Evolutionary conservation across 108 stramenopile species (phyloP).

Genomic region (Skeletonema costatum): DNA sequence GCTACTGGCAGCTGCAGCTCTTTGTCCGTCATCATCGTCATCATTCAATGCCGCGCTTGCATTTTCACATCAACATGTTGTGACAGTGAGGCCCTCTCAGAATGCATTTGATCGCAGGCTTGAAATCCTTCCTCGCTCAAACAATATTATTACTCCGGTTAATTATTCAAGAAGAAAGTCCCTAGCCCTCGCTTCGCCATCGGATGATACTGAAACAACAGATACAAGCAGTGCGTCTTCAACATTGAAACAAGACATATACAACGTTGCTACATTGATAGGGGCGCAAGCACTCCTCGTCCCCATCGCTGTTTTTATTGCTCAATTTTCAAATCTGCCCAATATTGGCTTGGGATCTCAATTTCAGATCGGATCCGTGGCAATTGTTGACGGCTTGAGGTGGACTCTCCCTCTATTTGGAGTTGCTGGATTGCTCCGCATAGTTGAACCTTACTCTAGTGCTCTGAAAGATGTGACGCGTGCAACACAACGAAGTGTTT

Average conservation of each 20-base stretch:
- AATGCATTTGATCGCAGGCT: background rate
- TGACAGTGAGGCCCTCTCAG: background rate
- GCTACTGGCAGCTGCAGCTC: background rate
- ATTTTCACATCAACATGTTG: background rate
- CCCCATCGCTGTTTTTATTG: conserved; percentile 45
- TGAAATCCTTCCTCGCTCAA: background rate
- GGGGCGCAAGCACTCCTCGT: conserved; percentile 73
- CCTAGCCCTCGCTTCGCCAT: background rate
- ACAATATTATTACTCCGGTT: background rate
- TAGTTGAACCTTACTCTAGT: conserved; percentile 64
- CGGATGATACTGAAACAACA: background rate
- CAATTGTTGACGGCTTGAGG: conserved; percentile 48
- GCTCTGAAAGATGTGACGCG: conserved; percentile 75
- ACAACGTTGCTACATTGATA: conserved; percentile 59
- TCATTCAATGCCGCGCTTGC: background rate
- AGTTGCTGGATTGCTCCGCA: conserved; percentile 53
- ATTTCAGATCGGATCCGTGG: conserved; percentile 29
- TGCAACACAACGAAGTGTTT: conserved; percentile 78
- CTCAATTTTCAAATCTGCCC: conserved; percentile 49
- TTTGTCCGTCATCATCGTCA: too few relatives aligned
- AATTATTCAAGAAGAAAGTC: background rate
- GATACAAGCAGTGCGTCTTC: background rate
- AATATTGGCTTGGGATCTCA: conserved; percentile 66
- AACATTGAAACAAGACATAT: conserved; percentile 22
- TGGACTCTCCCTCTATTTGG: conserved; percentile 63